Evolutionary conservation across 2,329 filamentous ascomycete genomes (phyloP).

Genomic region (Karstenula rhodostoma): DNA sequence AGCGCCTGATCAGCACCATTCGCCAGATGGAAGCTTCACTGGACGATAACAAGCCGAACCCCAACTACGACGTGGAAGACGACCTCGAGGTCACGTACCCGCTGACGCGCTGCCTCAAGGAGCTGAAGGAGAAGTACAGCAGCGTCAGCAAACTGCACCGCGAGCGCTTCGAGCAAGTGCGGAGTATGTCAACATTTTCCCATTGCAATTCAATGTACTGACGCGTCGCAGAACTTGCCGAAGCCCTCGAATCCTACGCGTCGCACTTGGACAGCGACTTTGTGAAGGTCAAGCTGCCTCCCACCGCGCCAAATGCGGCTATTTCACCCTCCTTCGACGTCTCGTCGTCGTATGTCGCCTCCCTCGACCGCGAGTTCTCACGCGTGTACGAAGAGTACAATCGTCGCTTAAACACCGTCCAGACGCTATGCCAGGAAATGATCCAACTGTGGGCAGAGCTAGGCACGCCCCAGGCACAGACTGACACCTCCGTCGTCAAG

Average conservation of each 20-base stretch:
- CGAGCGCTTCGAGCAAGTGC: slow-evolving; percentile 94
- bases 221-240: slow-evolving; percentile 75
- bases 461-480: slow-evolving; percentile 91
- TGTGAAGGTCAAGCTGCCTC: slow-evolving; percentile 83
- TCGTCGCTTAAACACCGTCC: slow-evolving; percentile 78
- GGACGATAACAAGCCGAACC: slow-evolving; percentile 73
- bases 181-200: slow-evolving; percentile 67
- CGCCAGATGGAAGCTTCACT: slow-evolving; percentile 93
- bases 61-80: slow-evolving; percentile 72
- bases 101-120: slow-evolving; percentile 78
- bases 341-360: slow-evolving; percentile 86
- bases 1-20: slow-evolving; percentile 83
- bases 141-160: slow-evolving; percentile 83
- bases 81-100: slow-evolving; percentile 83
- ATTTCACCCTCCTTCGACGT: slow-evolving; percentile 88
- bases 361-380: slow-evolving; percentile 89
- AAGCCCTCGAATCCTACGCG: slow-evolving; percentile 94
- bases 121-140: slow-evolving; percentile 84
- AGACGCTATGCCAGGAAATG: slow-evolving; percentile 79
- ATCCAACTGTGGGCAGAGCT: slow-evolving; percentile 96
- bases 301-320: slow-evolving; percentile 77
- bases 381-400: slow-evolving; percentile 97
- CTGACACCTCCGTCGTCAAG: slow-evolving; percentile 86
- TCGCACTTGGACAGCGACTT: slow-evolving; percentile 93
- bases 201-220: slow-evolving; percentile 15